Base-by-base conservation (phyloP, 345 rosid species). In the Diplotaxis tenuifolia region DNA sequence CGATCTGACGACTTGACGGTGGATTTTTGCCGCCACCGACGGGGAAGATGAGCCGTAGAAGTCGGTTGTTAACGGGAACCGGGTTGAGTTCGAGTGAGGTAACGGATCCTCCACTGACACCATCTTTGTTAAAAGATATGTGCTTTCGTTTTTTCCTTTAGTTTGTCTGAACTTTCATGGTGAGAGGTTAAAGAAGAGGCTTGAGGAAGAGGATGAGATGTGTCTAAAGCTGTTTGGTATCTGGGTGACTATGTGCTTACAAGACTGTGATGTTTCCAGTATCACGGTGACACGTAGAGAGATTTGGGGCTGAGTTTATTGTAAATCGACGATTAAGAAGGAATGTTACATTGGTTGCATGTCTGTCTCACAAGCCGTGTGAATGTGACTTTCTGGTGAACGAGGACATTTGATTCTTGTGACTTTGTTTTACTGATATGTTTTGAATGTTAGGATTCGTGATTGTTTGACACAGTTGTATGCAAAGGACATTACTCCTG, bases 1-100 rank as follows among this genome's bases (percentile, higher is more conserved):
- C 28, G 99, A 95, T 7, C 97, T 86, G 57, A 92, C 99, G 14
- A 77, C 34, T 50, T 80, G 83, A 45, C 96, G 96, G 80, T 76
- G 78, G 67, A 80, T 68, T 58, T 78, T 87, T 62, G 84, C 42
- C 66, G 79, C 22, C 66, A 79, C 22, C 6, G 88, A 82, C 42
- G 75, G 79, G 0, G 83, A 83, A 0, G 81, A 45, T 0, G 84
- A 73, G n/a, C 80, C 25, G 64, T 71, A 80, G 61, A 77, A 81
- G 67, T 73, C 80, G 7, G 87, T 76, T 7, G 84, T 22, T 18
- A 87, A 42, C 3, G 97, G 95, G 21, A 87, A 86, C 5, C 95
- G 91, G 65, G 60, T 77, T 4, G 98, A 85, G 71, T 60, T 72
- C 20, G 88, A 82, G 7, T 66, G 86, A n/a, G 88, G 78, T 27